Base-by-base conservation (phyloP, 2,329 filamentous ascomycete genomes). In the Macrophomina tecta region DNA sequence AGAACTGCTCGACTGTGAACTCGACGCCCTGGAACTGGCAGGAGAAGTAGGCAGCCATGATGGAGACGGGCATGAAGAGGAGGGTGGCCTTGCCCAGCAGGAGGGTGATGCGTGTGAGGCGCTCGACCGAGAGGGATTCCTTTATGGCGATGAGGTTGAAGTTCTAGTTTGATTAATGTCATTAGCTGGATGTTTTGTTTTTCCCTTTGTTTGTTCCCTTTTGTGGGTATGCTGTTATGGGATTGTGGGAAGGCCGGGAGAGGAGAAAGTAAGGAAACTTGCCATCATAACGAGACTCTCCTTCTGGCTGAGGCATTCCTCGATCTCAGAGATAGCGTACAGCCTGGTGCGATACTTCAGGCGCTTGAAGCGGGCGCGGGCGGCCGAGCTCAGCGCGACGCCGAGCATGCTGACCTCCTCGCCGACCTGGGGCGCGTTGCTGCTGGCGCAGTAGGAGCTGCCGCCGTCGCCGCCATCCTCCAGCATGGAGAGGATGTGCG, bases 111-210 rank as follows among this genome's bases (percentile, higher is more conserved):
- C 90, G 83, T 0, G 90, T 92, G 23, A 93, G 83, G 23, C 89
- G 85, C 68, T 91, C 90, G 11, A 92, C 90, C 4, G 88, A 87
- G 69, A 88, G 86, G 0, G 90, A 91, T 76, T 93, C 90, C 74
- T 91, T 92, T 73, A 92, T 87, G 18, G 90, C 87, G 67, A 90
- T 91, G 69, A 93, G 84, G 75, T 91, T 92, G 82, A 93, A 93
- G 75, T 92, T 92, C 89, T 91, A 67, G 3, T 8, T n/a, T 30
- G 34, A 32, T 64, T 56, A 38, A 14, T 53, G 23, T 23, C 23
- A 23, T 23, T 23, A 23, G 23, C 23, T 23, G 23, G 23, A 23
- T 23, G 23, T 23, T 23, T 23, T 23, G 23, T 23, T 23, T 23
- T 23, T 23, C 23, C 2, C 23, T 23, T 23, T 23, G 23, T 23